Evolutionary conservation across 2,329 filamentous ascomycete genomes (phyloP), one percentile per base, ranked within the genome.

Genomic region (Botrytis medusae): DNA sequence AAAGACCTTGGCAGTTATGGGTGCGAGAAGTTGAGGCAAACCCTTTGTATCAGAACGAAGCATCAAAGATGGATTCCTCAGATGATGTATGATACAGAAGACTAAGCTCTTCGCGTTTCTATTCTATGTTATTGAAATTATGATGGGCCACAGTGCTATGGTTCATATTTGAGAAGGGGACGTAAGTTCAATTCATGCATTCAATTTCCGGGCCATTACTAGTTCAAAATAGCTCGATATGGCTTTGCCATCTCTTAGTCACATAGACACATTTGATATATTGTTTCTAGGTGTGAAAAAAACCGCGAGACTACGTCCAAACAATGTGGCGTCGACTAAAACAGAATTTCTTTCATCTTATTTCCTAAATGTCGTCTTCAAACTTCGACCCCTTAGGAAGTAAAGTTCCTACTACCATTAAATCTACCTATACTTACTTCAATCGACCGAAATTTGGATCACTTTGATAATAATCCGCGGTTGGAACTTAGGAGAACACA

Each of bases 1-100:
- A 79, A 65, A 75, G 79, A 68, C 75, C 79, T 40, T 81, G 80
- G 80, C 72, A 70, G 44, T 74, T 81, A 54, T 81, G 79, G 80
- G 73, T 74, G n/a, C 72, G 75, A 40, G 80, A 81, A 69, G 80
- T 80, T 14, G 76, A 79, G 73, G 73, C 70, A 8, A 75, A 68
- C 63, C 74, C 74, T 22, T 73, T 81, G 74, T 81, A 81, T 69
- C 46, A 68, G 20, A 59, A 72, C 9, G 70, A 68, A 57, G 70
- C 40, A 32, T 34, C 22, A 44, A 57, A 59, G 16, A 57, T 63
- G n/a, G 62, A 68, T 34, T 20, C 34, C 32, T 51, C 42, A 40
- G 42, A 64, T 29, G 59, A 54, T 25, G 32, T 40, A 51, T 64
- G 60, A 71, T 42, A 71, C 20, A 18, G 69, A 51, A 51, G 44